These are phyloP conservation scores for Pichia sp. DNA, from an alignment of 1,139 yeast species.

Conservation along the genomic window DNA sequence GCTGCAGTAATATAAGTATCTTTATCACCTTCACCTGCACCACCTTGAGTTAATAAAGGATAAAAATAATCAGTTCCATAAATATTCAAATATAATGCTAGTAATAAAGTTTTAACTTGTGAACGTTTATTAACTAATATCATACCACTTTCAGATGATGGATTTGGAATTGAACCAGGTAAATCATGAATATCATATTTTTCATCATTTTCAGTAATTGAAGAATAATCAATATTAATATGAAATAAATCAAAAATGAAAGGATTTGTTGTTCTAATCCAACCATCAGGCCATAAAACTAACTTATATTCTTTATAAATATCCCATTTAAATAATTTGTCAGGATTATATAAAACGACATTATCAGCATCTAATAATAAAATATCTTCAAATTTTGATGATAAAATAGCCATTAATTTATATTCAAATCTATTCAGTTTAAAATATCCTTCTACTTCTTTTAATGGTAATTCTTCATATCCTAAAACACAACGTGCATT, in stretches of 20 bases:
- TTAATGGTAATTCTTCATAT: conserved; percentile 27
- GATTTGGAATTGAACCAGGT: conserved; percentile 55
- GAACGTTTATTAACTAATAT: conserved; percentile 47
- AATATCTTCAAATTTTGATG: conserved; percentile 53
- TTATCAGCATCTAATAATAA: conserved; percentile 65
- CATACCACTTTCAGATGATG: conserved; percentile 62
- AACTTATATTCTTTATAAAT: conserved; percentile 32
- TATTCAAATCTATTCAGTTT: conserved; percentile 49
- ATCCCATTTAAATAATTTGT: conserved; percentile 39
- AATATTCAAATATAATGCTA: conserved; percentile 53
- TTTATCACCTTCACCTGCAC: conserved; percentile 70
- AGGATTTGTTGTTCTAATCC: conserved; percentile 62
- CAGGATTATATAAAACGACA: conserved; percentile 52
- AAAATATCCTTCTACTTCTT: conserved; percentile 31
- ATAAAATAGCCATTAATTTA: conserved; percentile 54
- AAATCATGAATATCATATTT: conserved; percentile 45
- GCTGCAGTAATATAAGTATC: conserved; percentile 67
- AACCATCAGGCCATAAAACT: conserved; percentile 67
- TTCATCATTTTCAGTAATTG: conserved; percentile 26
- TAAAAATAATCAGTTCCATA: conserved; percentile 57
- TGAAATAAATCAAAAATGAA: conserved; percentile 52
- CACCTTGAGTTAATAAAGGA: conserved; percentile 58
- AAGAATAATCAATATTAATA: conserved; percentile 30
- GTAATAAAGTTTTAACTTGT: conserved; percentile 45
- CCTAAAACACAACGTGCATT: conserved; percentile 41